A percentile compares a stretch with the other conserved stretches of the same genome.
phyloP scores from a whole-genome alignment of 306 rosid species.

The Ormosia semicastrata region DNA sequence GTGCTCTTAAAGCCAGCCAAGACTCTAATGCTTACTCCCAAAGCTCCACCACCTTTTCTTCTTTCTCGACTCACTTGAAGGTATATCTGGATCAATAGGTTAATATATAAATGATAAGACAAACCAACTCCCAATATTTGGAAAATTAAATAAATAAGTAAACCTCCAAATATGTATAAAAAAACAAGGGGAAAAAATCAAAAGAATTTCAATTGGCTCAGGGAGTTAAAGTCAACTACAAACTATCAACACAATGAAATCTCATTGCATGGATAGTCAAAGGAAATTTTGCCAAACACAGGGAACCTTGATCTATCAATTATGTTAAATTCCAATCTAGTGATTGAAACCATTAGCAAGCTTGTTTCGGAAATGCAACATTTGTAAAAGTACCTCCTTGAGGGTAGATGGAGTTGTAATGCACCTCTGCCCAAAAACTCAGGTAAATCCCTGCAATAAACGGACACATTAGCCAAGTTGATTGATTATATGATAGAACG shows the following conservation, averaged over 20 bases:
- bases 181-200: background rate
- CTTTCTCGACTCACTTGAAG: constrained; percentile 54
- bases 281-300: background rate
- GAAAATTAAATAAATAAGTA: background rate
- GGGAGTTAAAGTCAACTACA: too few species aligned
- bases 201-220: background rate
- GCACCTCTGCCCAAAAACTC: constrained; percentile 96
- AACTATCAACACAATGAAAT: too few species aligned
- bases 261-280: too few species aligned
- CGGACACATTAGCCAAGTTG: background rate
- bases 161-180: background rate
- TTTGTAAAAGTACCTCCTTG: constrained; percentile 59
- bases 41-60: constrained; percentile 74
- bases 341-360: background rate
- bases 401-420: constrained; percentile 82
- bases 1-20: background rate
- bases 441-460: constrained; percentile 63
- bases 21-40: constrained; percentile 54
- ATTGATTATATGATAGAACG: background rate
- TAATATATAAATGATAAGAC: background rate
- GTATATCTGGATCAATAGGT: constrained; percentile 38
- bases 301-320: background rate
- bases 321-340: background rate
- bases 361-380: constrained; percentile 1
- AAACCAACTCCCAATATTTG: background rate